phyloP scores from a whole-genome alignment of 2,329 filamentous ascomycete genomes.

The Triangularia setosa region DNA sequence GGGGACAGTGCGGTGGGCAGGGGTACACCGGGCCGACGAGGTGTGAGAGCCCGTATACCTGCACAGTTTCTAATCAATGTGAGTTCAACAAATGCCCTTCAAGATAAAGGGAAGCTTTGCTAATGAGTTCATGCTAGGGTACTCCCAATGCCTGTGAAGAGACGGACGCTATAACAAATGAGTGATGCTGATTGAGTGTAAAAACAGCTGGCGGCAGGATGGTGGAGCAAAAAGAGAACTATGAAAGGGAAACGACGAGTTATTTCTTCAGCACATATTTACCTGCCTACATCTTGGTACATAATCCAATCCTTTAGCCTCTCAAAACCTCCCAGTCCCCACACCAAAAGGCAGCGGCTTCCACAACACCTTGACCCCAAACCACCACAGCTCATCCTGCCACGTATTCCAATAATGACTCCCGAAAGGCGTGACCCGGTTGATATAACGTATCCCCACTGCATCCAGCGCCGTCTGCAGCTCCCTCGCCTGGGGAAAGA shows the following conservation, averaged over 20 bases:
- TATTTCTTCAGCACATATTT: background rate
- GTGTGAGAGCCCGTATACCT: background rate
- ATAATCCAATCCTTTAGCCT: background rate
- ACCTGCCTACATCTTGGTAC: background rate
- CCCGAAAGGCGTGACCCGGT: conserved; percentile 27
- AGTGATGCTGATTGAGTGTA: background rate
- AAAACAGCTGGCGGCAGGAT: background rate
- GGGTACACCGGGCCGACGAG: background rate
- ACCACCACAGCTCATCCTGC: conserved; percentile 30
- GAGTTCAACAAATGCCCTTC: background rate
- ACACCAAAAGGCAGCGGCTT: conserved; percentile 25
- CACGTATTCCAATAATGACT: conserved; percentile 31
- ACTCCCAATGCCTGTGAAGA: background rate
- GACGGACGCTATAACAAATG: background rate
- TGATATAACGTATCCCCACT: conserved; percentile 20
- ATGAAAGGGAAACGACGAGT: background rate
- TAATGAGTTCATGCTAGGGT: background rate
- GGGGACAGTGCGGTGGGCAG: conserved; percentile 3
- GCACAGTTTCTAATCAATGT: background rate
- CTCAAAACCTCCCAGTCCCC: background rate
- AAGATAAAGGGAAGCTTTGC: background rate
- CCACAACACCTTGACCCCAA: conserved; percentile 29
- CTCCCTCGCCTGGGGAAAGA: conserved; percentile 23
- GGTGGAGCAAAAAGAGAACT: background rate
- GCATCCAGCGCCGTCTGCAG: conserved; percentile 25